These are phyloP conservation scores for Euryodendron excelsum DNA, from an alignment of 148 eudicot genomes.

Conservation along the genomic window DNA sequence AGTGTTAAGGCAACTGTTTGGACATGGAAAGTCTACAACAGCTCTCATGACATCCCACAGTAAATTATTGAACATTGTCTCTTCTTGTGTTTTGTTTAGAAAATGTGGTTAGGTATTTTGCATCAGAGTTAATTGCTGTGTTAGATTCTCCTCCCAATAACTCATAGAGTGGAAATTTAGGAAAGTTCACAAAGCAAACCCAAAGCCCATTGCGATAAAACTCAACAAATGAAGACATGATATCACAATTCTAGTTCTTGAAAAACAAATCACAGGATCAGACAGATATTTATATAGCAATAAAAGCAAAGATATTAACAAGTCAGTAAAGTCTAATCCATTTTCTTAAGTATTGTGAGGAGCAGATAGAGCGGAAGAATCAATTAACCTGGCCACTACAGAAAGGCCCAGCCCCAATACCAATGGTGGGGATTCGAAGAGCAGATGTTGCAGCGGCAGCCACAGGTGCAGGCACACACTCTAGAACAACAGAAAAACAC, in stretches of 20 bases:
- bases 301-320: neutral
- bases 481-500: slow-evolving; percentile 87
- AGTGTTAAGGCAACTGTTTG: neutral
- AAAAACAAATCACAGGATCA: neutral
- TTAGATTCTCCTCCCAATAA: neutral
- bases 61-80: neutral
- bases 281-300: neutral
- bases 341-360: neutral
- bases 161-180: neutral
- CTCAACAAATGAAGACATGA: neutral
- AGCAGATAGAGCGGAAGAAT: neutral
- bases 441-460: slow-evolving; percentile 96
- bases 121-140: neutral
- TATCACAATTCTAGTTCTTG: neutral
- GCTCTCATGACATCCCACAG: neutral
- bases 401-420: slow-evolving; percentile 96
- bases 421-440: slow-evolving; percentile 85
- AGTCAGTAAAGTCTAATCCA: slow-evolving; percentile 1
- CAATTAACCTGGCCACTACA: slow-evolving; percentile 85
- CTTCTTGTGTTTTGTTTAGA: neutral
- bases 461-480: slow-evolving; percentile 92
- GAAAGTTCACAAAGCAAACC: neutral
- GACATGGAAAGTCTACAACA: neutral
- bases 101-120: neutral
- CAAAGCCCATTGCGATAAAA: slow-evolving; percentile 2